A percentile compares a stretch with the other conserved stretches of the same genome.
Conservation (phyloP, 805 yeast species). For the Hanseniaspora guilliermondii region DNA sequence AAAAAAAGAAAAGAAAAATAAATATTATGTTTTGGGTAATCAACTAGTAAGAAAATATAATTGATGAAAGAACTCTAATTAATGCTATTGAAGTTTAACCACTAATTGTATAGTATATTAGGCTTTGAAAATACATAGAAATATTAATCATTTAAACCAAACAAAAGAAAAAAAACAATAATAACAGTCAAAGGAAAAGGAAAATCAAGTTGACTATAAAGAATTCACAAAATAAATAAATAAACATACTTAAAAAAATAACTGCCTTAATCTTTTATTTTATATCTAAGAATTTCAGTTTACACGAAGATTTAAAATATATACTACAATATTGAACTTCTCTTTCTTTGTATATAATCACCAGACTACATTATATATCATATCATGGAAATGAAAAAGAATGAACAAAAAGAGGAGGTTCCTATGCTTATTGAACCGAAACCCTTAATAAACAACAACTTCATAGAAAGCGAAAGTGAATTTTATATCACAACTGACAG, state of each 20-base stretch:
- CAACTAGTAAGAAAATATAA: no score
- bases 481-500: slow-evolving; percentile 10
- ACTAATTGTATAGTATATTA: no score
- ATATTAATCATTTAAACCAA: no score
- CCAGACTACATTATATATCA: not conserved
- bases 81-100: no score
- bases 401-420: not conserved
- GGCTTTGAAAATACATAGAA: not conserved
- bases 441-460: not conserved
- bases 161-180: not conserved
- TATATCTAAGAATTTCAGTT: not conserved
- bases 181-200: not conserved
- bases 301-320: not conserved
- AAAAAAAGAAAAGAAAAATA: no score
- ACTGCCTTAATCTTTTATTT: not conserved
- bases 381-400: not conserved
- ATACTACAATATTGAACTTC: not conserved
- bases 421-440: not conserved
- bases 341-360: not conserved
- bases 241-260: not conserved
- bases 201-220: not conserved
- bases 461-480: slow-evolving; percentile 11
- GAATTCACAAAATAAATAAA: not conserved
- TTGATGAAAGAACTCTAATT: no score
- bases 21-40: no score